Base-by-base conservation (phyloP, 2,329 filamentous ascomycete genomes). In the Rhynchosporium agropyri region DNA sequence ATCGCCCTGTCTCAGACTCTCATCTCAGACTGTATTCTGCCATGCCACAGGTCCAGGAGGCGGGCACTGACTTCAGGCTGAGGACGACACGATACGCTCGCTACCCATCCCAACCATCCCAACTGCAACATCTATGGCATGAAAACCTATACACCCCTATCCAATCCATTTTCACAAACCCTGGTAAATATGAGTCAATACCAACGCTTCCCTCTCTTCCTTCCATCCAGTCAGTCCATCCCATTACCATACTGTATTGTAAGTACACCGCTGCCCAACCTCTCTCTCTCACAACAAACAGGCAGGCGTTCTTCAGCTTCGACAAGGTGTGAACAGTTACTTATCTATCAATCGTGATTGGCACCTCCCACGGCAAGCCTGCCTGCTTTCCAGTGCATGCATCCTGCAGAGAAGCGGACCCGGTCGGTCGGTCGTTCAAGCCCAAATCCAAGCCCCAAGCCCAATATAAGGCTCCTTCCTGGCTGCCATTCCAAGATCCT, bases 381-480 rank as follows among this genome's bases (percentile, higher is more conserved):
- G 20, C 20, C 20, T 20, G 20, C 20, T 20, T 20, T 20, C 20
- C 20, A 20, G 20, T 20, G 20, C 20, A 20, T 20, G 20, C 20
- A 20, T 20, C 20, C 54, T 57, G 42, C 54, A 57, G 13, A 20
- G 13, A 33, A 36, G 54, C 51, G 51, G 51, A 54, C 51, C 51
- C 20, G 20, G 20, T 20, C 20, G 20, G 20, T 20, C 20, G 20
- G 20, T 20, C 20, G 51, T 57, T 57, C 42, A 57, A 20, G 54
- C 54, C 54, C 20, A 1, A 20, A 20, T 20, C 20, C 20, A 20
- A 20, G 20, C 20, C 20, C 20, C 20, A 20, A 20, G 20, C 20
- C 20, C 54, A 43, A 57, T 45, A 26, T 12, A 56, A 42, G 38
- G 29, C 31, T 15, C 33, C 15, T 38, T 53, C 50, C 50, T 53